Evolutionary conservation across 805 yeast species (phyloP).

Genomic region (Wickerhamomyces queroliae): DNA sequence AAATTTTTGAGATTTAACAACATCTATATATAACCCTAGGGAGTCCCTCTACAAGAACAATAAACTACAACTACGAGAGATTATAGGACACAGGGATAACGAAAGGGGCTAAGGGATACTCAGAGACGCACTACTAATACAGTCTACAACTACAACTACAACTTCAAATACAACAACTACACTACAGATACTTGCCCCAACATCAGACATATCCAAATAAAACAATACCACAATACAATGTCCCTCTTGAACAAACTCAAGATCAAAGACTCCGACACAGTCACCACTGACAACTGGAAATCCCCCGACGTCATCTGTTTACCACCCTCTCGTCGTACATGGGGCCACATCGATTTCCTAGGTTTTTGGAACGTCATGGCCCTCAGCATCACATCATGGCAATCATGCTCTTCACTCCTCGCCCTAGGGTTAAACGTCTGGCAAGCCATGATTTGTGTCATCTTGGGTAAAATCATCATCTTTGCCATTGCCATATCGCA

Average conservation of each 20-base stretch:
- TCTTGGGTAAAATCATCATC: conserved; percentile 35
- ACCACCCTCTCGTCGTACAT: conserved; percentile 38
- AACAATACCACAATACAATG: no score
- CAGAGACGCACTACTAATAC: no score
- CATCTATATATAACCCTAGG: no score
- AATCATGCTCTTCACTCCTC: conserved; percentile 35
- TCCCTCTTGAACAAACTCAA: conserved; percentile 10
- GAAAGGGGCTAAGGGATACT: no score
- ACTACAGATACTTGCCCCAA: no score
- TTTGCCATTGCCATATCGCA: conserved; percentile 35
- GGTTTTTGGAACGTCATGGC: conserved; percentile 38
- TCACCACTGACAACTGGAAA: conserved; percentile 23
- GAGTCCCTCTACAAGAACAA: no score
- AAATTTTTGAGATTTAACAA: no score
- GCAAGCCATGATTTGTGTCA: conserved; percentile 37
- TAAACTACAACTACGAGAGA: no score
- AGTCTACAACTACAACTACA: no score
- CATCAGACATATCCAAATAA: no score
- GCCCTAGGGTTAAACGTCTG: conserved; percentile 37
- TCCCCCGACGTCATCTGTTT: conserved; percentile 38
- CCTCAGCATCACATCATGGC: conserved; percentile 34
- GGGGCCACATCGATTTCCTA: conserved; percentile 38
- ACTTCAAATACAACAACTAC: no score
- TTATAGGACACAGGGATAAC: no score
- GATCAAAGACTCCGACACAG: conserved; percentile 16